Evolutionary conservation across 1,284 basidiomycete species (phyloP).

Genomic region (Termitomyces sp.): DNA sequence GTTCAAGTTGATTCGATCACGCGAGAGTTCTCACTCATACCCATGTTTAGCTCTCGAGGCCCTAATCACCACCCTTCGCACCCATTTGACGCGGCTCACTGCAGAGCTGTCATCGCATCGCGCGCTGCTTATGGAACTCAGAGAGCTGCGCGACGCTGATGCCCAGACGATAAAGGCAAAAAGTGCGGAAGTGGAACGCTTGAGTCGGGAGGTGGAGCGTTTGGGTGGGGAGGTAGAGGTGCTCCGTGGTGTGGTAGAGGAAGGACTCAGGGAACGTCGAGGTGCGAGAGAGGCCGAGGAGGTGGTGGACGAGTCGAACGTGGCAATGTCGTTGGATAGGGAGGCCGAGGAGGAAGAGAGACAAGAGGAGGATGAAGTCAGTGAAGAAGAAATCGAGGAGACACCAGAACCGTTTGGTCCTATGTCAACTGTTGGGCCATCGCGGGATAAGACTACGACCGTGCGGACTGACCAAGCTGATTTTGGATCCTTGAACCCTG

Average conservation of each 20-base stretch:
- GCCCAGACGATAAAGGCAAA: slow-evolving; percentile 55
- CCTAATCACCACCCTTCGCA: slow-evolving; percentile 64
- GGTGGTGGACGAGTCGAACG: slow-evolving; percentile 16
- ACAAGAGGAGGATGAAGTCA: slow-evolving; percentile 9
- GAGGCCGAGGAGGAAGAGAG: slow-evolving; percentile 24
- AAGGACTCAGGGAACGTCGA: slow-evolving; percentile 72
- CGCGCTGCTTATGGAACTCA: slow-evolving; percentile 59
- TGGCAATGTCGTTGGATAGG: slow-evolving; percentile 26
- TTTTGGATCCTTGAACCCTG: slow-evolving; percentile 29
- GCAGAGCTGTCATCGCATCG: slow-evolving; percentile 73
- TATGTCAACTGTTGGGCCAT: slow-evolving; percentile 29
- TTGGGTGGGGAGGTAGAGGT: slow-evolving; percentile 78
- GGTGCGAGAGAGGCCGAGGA: slow-evolving; percentile 19
- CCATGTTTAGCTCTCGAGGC: slow-evolving; percentile 63
- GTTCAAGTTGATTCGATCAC: not conserved
- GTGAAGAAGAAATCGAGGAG: slow-evolving; percentile 27
- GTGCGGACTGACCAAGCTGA: slow-evolving; percentile 46
- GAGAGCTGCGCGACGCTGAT: slow-evolving; percentile 59
- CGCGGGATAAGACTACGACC: slow-evolving; percentile 33
- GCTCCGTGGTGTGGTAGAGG: slow-evolving; percentile 77
- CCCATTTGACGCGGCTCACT: slow-evolving; percentile 73
- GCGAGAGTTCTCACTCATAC: slow-evolving; percentile 3
- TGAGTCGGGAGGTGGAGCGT: slow-evolving; percentile 67
- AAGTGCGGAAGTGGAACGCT: slow-evolving; percentile 52
- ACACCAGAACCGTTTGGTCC: slow-evolving; percentile 32